Conservation (phyloP, 345 rosid genomes). For the Chamaenerion angustifolium region DNA sequence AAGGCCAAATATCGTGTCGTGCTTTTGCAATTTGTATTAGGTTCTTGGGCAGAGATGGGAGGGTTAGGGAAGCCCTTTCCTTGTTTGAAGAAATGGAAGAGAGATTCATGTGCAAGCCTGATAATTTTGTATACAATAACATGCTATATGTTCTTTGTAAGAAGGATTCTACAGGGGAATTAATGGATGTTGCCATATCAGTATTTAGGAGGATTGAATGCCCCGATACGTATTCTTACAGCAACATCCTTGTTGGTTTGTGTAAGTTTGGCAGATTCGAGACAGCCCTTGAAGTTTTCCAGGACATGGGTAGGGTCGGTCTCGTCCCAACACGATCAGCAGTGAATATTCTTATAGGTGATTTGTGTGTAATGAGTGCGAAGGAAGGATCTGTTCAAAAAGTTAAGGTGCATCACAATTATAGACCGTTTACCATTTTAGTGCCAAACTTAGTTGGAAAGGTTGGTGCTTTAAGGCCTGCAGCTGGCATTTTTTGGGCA, state of each 20-base stretch:
- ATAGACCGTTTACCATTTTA: constrained; percentile 13
- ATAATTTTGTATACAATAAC: constrained; percentile 22
- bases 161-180: constrained; percentile 17
- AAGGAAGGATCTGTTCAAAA: constrained; percentile 12
- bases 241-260: constrained; percentile 22
- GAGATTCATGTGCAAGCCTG: constrained; percentile 19
- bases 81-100: constrained; percentile 23
- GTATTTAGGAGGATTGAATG: constrained; percentile 17
- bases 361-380: constrained; percentile 12
- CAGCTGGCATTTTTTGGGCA: constrained; percentile 13
- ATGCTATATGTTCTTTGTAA: constrained; percentile 28
- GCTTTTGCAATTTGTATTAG: constrained; percentile 19
- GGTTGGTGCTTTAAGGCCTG: constrained; percentile 14
- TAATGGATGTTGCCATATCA: constrained; percentile 16
- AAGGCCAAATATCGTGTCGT: constrained; percentile 14
- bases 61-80: constrained; percentile 19
- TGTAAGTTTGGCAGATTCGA: constrained; percentile 20
- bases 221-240: constrained; percentile 22
- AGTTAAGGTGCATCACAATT: constrained; percentile 13
- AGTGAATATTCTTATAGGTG: constrained; percentile 17
- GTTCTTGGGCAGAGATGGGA: constrained; percentile 24
- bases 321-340: constrained; percentile 22
- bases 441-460: constrained; percentile 14
- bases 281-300: constrained; percentile 15
- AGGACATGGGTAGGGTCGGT: constrained; percentile 13